phyloP scores from a whole-genome alignment of 306 rosid genomes.

The Dalbergia oliveri region DNA sequence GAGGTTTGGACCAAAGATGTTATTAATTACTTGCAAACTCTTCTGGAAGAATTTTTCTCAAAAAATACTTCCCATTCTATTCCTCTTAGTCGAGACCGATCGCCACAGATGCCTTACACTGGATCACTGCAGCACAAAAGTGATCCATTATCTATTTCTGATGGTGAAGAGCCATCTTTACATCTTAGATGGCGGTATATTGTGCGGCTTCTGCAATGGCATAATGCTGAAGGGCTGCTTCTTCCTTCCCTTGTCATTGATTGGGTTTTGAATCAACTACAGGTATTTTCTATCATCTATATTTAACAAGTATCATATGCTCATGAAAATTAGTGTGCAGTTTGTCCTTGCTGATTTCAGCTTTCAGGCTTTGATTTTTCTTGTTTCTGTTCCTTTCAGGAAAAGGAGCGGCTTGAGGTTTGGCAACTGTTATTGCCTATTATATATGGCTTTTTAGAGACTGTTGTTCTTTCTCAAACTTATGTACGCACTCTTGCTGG shows the following conservation, averaged over 20 bases:
- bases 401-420: constrained; percentile 79
- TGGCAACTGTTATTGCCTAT: constrained; percentile 91
- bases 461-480: constrained; percentile 80
- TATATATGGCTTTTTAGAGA: constrained; percentile 87
- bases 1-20: constrained; percentile 95
- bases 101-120: constrained; percentile 66
- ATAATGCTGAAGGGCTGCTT: constrained; percentile 86
- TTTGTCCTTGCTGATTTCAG: constrained; percentile 18
- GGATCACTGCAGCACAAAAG: constrained; percentile 68
- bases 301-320: constrained; percentile 26
- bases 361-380: constrained; percentile 45
- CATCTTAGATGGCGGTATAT: constrained; percentile 96
- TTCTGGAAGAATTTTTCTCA: constrained; percentile 77
- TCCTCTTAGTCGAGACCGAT: constrained; percentile 67
- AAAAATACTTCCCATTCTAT: constrained; percentile 65
- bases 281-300: constrained; percentile 57
- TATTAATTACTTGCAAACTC: constrained; percentile 82
- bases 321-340: constrained; percentile 6
- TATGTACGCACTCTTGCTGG: constrained; percentile 89
- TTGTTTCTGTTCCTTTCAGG: constrained; percentile 64
- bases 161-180: constrained; percentile 79
- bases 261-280: constrained; percentile 90
- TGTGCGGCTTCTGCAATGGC: constrained; percentile 94
- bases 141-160: constrained; percentile 62
- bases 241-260: constrained; percentile 88